Evolutionary conservation across 1,284 basidiomycete species (phyloP), one percentile per base, ranked within the genome.

Genomic region (Ustilago loliicola): DNA sequence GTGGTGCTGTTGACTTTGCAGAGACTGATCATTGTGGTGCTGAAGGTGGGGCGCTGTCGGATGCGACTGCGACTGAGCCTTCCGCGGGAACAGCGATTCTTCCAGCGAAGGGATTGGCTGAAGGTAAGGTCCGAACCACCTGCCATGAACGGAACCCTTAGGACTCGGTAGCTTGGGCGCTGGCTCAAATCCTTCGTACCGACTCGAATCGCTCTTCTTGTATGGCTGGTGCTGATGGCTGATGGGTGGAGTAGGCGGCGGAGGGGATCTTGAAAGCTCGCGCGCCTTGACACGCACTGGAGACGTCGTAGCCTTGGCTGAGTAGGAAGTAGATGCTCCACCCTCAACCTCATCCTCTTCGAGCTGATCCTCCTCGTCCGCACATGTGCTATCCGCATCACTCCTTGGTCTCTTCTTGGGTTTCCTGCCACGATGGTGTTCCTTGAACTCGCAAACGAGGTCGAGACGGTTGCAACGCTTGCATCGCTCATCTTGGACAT

Each of bases 381-480:
- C 55, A 11, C 73, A 68, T 1, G 57, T 61, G 48, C 72, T 75
- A 29, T 66, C 67, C 0, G 64, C 64, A 17, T 76, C 68, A 47
- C 64, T 76, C 19, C 69, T 65, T 27, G 69, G 61, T 34, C 76
- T 57, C 55, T 77, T 77, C 42, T 72, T 78, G 23, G 76, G 76
- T 38, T 78, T 78, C n/a, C 76, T 61, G 23, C 76, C 76, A 17
- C 76, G 67, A 53, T 74, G 76, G 45, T 78, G 76, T 45, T 78
- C 70, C 36, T 74, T 74, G 59, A 71, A 78, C 36, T 78, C 72
- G 72, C 76, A 78, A 19, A 60, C 55, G 34, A 74, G 68, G 25
- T 78, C 72, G 58, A 78, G 71, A 17, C 76, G 71, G 27, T 70
- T 78, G 72, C 76, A 78, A 10, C 76, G 71, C 34, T 74, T 74